These are phyloP conservation scores for Cyclocybe cylindracea DNA, from an alignment of 768 basidiomycete genomes.

Conservation along the genomic window DNA sequence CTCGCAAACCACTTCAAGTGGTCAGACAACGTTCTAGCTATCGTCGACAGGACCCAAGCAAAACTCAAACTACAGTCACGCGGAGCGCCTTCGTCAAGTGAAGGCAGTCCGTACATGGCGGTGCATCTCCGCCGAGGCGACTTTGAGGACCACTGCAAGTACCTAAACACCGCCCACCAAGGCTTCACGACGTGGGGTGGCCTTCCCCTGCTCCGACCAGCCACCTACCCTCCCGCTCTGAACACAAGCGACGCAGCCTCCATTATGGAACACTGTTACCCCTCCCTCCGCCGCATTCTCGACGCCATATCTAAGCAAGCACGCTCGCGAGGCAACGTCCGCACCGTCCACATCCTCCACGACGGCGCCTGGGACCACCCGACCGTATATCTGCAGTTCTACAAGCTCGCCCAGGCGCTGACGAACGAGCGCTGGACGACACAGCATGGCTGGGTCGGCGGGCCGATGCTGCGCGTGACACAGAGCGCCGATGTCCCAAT, in stretches of 20 bases:
- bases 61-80: conserved; percentile 32
- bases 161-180: conserved; percentile 29
- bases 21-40: conserved; percentile 33
- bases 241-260: conserved; percentile 35
- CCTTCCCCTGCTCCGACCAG: conserved; percentile 34
- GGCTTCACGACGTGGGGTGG: conserved; percentile 53
- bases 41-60: conserved; percentile 35
- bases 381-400: conserved; percentile 40
- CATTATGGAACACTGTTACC: conserved; percentile 46
- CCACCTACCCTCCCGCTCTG: conserved; percentile 36
- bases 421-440: conserved; percentile 33
- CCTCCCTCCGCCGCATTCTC: conserved; percentile 40
- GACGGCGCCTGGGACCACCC: conserved; percentile 51
- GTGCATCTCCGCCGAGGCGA: conserved; percentile 51
- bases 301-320: conserved; percentile 38
- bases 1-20: conserved; percentile 42
- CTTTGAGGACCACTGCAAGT: conserved; percentile 43
- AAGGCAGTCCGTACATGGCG: conserved; percentile 43
- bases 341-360: conserved; percentile 43
- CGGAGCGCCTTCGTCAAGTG: conserved; percentile 14
- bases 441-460: conserved; percentile 36
- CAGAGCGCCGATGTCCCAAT: conserved; percentile 40
- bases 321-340: conserved; percentile 33
- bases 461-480: conserved; percentile 42
- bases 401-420: conserved; percentile 39